Conservation (phyloP, 2,329 filamentous ascomycete genomes). For the Claviceps maximensis region DNA sequence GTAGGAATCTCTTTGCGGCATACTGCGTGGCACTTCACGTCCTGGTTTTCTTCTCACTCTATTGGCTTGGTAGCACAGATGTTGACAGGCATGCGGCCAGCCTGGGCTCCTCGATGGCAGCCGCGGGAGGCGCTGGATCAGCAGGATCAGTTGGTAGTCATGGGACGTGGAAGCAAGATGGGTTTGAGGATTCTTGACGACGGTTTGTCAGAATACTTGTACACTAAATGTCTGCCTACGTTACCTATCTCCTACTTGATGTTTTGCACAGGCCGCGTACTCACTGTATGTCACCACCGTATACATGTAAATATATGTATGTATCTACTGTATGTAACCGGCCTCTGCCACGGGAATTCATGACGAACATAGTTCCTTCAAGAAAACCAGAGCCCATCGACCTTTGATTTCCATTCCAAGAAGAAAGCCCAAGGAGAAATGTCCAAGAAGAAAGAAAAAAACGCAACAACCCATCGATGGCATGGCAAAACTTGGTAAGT, state of each 20-base stretch:
- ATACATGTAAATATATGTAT: too few species aligned
- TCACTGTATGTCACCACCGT: neutral
- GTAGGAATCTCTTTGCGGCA: slow-evolving; percentile 82
- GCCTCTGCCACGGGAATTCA: too few species aligned
- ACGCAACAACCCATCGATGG: too few species aligned
- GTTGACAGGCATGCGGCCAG: slow-evolving; percentile 47
- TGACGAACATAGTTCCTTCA: too few species aligned
- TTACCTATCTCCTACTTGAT: too few species aligned
- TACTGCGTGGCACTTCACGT: slow-evolving; percentile 86
- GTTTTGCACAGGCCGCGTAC: too few species aligned
- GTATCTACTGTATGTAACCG: neutral
- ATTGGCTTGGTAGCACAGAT: slow-evolving; percentile 63
- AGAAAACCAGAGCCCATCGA: too few species aligned
- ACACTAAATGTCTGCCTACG: too few species aligned
- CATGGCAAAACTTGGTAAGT: too few species aligned
- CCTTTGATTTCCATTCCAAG: too few species aligned
- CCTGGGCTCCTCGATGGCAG: slow-evolving; percentile 35
- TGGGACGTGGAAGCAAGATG: slow-evolving; percentile 52
- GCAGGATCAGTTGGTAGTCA: slow-evolving; percentile 25
- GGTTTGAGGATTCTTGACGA: slow-evolving; percentile 31
- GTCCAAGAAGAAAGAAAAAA: too few species aligned
- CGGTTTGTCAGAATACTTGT: neutral
- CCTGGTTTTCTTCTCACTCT: slow-evolving; percentile 75
- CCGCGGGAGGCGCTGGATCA: slow-evolving; percentile 29
- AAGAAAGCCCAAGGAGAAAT: too few species aligned